Base-by-base conservation (phyloP, 306 rosid species). In the Cucumis hystrix region DNA sequence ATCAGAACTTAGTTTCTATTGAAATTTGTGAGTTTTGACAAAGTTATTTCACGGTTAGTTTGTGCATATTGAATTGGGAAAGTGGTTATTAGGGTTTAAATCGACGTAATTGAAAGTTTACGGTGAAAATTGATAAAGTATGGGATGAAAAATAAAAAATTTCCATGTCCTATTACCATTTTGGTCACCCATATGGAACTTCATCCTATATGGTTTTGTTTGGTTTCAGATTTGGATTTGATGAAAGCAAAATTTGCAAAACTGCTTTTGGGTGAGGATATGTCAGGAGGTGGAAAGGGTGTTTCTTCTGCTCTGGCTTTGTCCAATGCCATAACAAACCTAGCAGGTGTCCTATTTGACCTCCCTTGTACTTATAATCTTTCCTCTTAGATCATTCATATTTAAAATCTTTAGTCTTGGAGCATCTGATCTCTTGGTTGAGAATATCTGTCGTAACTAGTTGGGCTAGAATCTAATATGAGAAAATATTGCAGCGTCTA, bases 221-320 rank as follows among this genome's bases (percentile, higher is more conserved):
- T 35, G 28, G 9, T 81, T 81, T 80, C 84, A 96, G 98, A 96
- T 65, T 62, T 80, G 74, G 97, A 96, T 0, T 21, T 87, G 93
- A 83, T 91, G 85, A 91, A 89, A 86, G 99, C 91, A 64, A 89
- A 88, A 84, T 91, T 96, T 86, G 79, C 94, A 28, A 96, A 91
- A 89, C 83, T 96, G 75, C 98, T 96, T 77, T 65, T 96, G 79
- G 99, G 98, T 57, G 99, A 96, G 83, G 99, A 96, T 77, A 92
- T 96, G 97, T 96, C 99, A 18, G 99, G 98, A 75, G 98, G 97
- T 61, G 99, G 98, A 64, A 96, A 96, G 76, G 99, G 98, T 62
- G 98, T 92, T 81, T 91, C 97, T 81, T 96, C 99, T 11, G 99
- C 98, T 51, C 77, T 92, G 79, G 98, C 99, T 75, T 79, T 96